These are phyloP conservation scores for Sungouiella thailandica DNA, from an alignment of 805 yeast genomes.

Conservation along the genomic window DNA sequence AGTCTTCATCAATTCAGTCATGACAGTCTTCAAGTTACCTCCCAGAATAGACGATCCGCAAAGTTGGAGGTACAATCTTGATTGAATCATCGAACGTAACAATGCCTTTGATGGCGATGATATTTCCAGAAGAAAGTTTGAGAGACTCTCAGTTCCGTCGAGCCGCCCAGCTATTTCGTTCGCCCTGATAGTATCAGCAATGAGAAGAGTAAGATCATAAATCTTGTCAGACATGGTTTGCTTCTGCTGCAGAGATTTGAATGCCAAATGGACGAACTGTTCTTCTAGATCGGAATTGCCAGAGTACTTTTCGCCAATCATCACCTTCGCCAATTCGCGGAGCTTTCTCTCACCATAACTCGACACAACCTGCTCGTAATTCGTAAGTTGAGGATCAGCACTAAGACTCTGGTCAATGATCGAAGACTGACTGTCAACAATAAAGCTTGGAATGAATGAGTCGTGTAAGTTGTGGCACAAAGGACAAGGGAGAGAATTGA, in stretches of 20 bases:
- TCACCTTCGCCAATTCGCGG: conserved; percentile 1
- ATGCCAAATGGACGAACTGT: background rate
- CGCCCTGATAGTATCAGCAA: conserved; percentile 50
- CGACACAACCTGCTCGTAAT: conserved; percentile 3
- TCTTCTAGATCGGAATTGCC: too few relatives aligned
- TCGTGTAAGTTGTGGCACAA: conserved; percentile 45
- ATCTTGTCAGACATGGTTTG: background rate
- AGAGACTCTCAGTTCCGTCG: conserved; percentile 27
- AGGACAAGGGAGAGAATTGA: conserved; percentile 40
- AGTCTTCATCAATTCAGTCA: too few relatives aligned
- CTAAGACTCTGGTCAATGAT: conserved; percentile 3
- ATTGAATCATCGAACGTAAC: conserved; percentile 41
- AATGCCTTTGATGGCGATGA: conserved; percentile 27
- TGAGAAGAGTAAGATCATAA: conserved; percentile 2
- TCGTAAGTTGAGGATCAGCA: conserved; percentile 17
- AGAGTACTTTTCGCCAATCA: conserved; percentile 16
- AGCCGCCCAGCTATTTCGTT: conserved; percentile 55
- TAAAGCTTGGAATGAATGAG: conserved; percentile 41
- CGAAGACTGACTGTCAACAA: background rate
- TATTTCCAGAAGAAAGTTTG: conserved; percentile 21
- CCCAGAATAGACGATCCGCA: too few relatives aligned
- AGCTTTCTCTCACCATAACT: conserved; percentile 2
- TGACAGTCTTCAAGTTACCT: too few relatives aligned
- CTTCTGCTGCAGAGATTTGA: background rate
- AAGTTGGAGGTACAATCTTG: too few relatives aligned